phyloP scores from a whole-genome alignment of 495 filamentous ascomycete species.

The Hypoxylon trugodes region DNA sequence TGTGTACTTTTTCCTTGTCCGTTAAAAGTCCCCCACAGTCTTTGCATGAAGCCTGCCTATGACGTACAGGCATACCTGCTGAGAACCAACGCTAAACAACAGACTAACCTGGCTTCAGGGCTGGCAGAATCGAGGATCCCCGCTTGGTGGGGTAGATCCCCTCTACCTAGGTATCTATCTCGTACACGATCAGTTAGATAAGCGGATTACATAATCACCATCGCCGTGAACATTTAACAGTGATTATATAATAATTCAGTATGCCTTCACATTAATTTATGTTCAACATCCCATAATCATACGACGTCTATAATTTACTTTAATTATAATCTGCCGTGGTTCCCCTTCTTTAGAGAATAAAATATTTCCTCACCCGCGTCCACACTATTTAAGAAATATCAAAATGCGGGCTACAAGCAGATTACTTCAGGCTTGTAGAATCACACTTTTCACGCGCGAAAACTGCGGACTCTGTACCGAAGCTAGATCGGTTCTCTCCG shows the following conservation, averaged over 20 bases:
- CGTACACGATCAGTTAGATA: too few relatives aligned
- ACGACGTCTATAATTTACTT: neutral
- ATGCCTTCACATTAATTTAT: too few relatives aligned
- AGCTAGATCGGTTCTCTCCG: slow-evolving; percentile 74
- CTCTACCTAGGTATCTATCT: too few relatives aligned
- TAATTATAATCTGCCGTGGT: too few relatives aligned
- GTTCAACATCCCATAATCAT: too few relatives aligned
- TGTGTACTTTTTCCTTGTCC: slow-evolving; percentile 12
- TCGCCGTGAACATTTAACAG: too few relatives aligned
- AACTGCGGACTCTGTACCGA: slow-evolving; percentile 82
- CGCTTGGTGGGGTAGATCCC: slow-evolving; percentile 3
- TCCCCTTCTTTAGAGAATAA: too few relatives aligned
- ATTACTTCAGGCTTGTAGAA: slow-evolving; percentile 66
- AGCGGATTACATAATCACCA: too few relatives aligned
- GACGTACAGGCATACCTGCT: slow-evolving; percentile 23
- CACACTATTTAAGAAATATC: too few relatives aligned
- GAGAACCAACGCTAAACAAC: too few relatives aligned
- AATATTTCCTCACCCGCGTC: neutral
- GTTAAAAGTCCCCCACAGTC: slow-evolving; percentile 28
- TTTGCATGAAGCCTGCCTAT: neutral
- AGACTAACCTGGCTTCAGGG: too few relatives aligned
- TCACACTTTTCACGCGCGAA: slow-evolving; percentile 84
- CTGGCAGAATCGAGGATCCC: slow-evolving; percentile 17
- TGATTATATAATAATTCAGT: neutral
- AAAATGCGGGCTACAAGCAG: slow-evolving; percentile 51